Evolutionary conservation across 2,329 filamentous ascomycete genomes (phyloP).

Genomic region (Epichloe amarillans): DNA sequence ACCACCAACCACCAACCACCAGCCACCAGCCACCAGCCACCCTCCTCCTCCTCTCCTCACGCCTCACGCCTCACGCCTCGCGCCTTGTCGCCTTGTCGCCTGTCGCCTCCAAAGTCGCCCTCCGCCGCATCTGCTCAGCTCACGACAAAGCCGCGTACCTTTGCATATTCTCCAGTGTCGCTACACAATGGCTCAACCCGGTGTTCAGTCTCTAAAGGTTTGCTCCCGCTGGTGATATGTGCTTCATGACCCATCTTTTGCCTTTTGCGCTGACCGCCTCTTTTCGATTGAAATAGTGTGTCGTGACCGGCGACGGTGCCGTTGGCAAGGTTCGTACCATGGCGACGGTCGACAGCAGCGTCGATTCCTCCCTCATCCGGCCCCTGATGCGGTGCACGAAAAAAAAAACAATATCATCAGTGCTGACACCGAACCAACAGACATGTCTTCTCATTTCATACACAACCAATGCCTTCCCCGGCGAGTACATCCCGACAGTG

Average conservation of each 20-base stretch:
- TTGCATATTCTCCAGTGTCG: conserved; percentile 1
- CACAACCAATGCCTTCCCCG: conserved; percentile 98
- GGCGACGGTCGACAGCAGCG: background rate
- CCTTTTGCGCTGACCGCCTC: conserved; percentile 15
- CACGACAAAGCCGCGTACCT: background rate
- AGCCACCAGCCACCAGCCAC: background rate
- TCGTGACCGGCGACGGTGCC: conserved; percentile 97
- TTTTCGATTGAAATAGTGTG: conserved; percentile 50
- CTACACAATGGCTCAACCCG: conserved; percentile 58
- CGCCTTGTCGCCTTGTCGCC: no score
- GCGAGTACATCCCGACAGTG: conserved; percentile 99
- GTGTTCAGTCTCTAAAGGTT: conserved; percentile 88
- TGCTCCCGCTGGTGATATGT: conserved; percentile 13
- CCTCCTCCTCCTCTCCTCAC: background rate
- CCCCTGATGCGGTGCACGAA: background rate
- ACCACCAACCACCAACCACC: background rate
- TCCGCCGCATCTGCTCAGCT: conserved; percentile 4
- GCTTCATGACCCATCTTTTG: background rate
- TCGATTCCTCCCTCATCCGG: conserved; percentile 1
- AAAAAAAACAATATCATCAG: background rate
- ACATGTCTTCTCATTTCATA: conserved; percentile 99
- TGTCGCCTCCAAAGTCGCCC: background rate
- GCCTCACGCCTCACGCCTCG: background rate
- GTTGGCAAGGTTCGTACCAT: conserved; percentile 59
- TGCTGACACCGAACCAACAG: conserved; percentile 30